phyloP scores from a whole-genome alignment of 441 rosid genomes.

The Cnidoscolus chayamansa region DNA sequence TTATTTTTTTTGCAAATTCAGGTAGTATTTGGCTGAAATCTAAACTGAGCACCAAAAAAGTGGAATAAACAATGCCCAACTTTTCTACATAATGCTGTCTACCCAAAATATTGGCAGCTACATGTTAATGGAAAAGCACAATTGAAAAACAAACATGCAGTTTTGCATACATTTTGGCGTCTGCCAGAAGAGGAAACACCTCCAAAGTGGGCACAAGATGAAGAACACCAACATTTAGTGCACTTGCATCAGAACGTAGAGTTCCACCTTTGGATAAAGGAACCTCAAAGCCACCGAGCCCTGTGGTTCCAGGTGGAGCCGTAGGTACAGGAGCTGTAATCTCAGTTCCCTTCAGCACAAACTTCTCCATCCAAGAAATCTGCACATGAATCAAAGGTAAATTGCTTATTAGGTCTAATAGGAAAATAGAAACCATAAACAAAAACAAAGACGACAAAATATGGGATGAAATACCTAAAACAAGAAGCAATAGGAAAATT shows the following conservation, averaged over 20 bases:
- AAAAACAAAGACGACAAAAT: constrained; percentile 6
- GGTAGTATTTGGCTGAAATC: not conserved
- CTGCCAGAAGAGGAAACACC: constrained; percentile 78
- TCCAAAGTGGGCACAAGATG: constrained; percentile 96
- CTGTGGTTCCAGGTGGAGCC: constrained; percentile 92
- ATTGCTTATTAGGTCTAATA: constrained; percentile 12
- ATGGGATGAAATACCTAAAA: constrained; percentile 5
- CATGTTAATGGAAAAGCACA: constrained; percentile 4
- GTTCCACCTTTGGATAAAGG: constrained; percentile 91
- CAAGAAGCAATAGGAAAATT: constrained; percentile 14
- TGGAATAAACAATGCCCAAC: not conserved
- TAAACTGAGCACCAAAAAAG: not conserved
- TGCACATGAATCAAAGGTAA: constrained; percentile 33
- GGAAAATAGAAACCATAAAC: constrained; percentile 1
- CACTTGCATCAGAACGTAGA: constrained; percentile 93
- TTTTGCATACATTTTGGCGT: constrained; percentile 71
- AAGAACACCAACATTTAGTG: constrained; percentile 89
- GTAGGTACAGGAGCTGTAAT: constrained; percentile 97
- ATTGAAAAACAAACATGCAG: constrained; percentile 15
- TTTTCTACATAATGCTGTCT: not conserved
- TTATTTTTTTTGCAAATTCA: not conserved
- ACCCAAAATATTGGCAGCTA: constrained; percentile 7
- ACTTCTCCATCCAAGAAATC: constrained; percentile 99
- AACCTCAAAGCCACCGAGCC: constrained; percentile 98
- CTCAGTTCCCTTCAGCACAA: constrained; percentile 89